A percentile compares a stretch with the other conserved stretches of the same genome.
These are phyloP conservation scores for Erysimum pusillum DNA, from an alignment of 441 rosid species.

Conservation along the genomic window DNA sequence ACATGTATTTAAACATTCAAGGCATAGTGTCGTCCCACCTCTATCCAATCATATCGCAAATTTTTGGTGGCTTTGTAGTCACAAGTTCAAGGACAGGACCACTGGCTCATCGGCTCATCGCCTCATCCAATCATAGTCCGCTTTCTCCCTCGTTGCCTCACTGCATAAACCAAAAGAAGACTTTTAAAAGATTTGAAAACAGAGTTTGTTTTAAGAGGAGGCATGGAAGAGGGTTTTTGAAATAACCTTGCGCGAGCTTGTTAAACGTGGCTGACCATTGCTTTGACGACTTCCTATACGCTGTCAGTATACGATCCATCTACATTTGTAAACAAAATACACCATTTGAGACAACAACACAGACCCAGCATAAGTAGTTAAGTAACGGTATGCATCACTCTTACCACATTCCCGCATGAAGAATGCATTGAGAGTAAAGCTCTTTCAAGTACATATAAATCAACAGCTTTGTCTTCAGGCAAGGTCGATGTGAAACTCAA, in stretches of 20 bases:
- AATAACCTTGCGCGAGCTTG: constrained; percentile 90
- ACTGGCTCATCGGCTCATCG: constrained; percentile 1
- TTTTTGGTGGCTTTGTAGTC: neutral
- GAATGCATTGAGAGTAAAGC: constrained; percentile 95
- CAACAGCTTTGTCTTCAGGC: constrained; percentile 96
- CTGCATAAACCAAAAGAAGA: constrained; percentile 53
- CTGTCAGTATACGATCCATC: constrained; percentile 85
- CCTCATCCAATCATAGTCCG: constrained; percentile 91
- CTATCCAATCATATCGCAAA: neutral
- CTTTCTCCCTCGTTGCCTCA: constrained; percentile 90
- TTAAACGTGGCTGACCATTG: constrained; percentile 95
- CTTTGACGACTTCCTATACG: constrained; percentile 89
- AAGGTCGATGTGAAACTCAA: constrained; percentile 90
- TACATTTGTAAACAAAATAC: constrained; percentile 37
- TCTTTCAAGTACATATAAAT: constrained; percentile 92
- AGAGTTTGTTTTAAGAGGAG: neutral
- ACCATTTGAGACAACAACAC: neutral
- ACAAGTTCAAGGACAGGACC: constrained; percentile 1
- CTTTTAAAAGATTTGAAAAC: neutral
- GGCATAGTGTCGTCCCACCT: neutral
- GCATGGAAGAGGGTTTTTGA: neutral
- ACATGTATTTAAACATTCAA: neutral
- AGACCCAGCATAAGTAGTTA: neutral
- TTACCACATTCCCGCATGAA: constrained; percentile 95
- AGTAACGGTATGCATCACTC: constrained; percentile 15